Base-by-base conservation (phyloP, 352 stramenopile genomes). In the Phytophthora megakarya region DNA sequence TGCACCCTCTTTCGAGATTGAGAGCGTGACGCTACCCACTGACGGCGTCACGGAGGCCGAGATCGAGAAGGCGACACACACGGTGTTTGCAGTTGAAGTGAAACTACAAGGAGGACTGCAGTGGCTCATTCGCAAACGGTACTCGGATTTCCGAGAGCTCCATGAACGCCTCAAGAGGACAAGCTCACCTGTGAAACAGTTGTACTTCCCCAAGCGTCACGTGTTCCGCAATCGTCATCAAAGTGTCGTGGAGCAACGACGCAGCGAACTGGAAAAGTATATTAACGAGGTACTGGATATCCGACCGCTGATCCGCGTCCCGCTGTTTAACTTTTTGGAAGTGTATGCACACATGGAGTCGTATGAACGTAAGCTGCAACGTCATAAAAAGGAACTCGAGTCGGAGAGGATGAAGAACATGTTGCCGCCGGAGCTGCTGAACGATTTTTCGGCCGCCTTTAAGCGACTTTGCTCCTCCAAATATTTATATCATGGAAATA, bases 71-170 rank as follows among this genome's bases (percentile, higher is more conserved):
- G 66, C 82, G 16, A 79, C 80, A 43, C 87, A 96, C 68, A 96
- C 85, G 5, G 64, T 93, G 26, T 96, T 96, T 60, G 76, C 82
- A 0, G 67, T 96, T 16, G 84, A 96, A 57, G 85, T 96, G 61
- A 78, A 70, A 18, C 75, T 96, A 19, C 81, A 90, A 39, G 84
- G 82, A 26, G 83, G 84, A 5, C 72, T 95, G n/a, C 81, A 92
- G 57, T 96, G 88, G 88, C 88, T 92, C 63, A 94, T 92, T 38
- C 79, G 90, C 67, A 96, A 96, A 58, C 86, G 88, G 4, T 96
- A 96, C 72, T 95, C 86, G 62, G 88, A 96, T 56, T 96, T 96
- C 62, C 70, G 86, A 51, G 86, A 95, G 46, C 86, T 96, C 8
- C 86, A 96, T 52, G 88, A 96, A 45, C 67, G 84, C 0, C 75